Evolutionary conservation across 805 yeast species (phyloP), one percentile per base, ranked within the genome.

Genomic region (Wickerhamomyces silvicola): DNA sequence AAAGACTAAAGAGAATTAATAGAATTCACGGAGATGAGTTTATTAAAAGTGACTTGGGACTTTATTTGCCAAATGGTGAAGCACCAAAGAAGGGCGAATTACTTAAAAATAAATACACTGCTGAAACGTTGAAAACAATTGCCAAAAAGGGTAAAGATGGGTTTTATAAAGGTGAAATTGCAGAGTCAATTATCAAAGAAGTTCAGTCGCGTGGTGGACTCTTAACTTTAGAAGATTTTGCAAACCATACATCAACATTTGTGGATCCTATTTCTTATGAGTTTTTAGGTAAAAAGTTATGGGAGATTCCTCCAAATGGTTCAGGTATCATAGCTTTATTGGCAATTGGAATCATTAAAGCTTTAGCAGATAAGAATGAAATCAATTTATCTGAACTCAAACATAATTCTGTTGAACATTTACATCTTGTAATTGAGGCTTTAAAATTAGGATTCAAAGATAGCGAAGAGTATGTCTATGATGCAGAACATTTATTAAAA

Each of bases 251-350:
- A 0, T 70, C 87, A 2, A 67, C 79, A 1, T 66, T 72, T 43
- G 79, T 81, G 16, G 78, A 77, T 1, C 90, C 94, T 3, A 72
- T 82, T 13, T 57, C 59, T 12, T 54, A 71, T 33, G 66, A 70
- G 21, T 65, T 75, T 34, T 59, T 70, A 28, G 81, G 72, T 9
- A 63, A 68, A 30, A 67, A 64, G 18, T 61, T 83, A 17, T 79
- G 88, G 84, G 92, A 83, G 52, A 76, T 82, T 40, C 92, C 94
- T 9, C 94, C 94, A 10, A 82, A 78, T 54, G 85, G 90, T 4
- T 85, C 83, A 33, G 94, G 94, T 7, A 56, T 83, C 10, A 82
- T 83, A 27, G 92, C 88, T 0, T 59, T 83, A 30, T 58, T 81
- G 12, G 77, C 90, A 0, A 55, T 81, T 30, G 92, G 90, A 0